Conservation (phyloP, 139 green algal genomes). For the Chlamydomonas sphaeroides region DNA sequence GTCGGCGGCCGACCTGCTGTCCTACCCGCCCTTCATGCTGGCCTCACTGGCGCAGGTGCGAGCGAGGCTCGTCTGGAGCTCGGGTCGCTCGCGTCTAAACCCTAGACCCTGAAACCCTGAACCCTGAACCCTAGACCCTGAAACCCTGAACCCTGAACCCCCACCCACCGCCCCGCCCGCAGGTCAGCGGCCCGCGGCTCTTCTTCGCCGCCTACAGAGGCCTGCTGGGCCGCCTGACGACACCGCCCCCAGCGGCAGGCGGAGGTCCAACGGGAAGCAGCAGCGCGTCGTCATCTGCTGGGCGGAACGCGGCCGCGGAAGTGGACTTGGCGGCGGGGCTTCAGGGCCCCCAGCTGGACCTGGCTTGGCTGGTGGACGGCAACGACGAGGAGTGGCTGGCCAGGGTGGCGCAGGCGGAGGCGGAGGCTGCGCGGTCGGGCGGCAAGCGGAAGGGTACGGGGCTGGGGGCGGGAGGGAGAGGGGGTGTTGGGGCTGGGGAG, state of each 20-base stretch:
- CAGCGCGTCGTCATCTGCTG: no score
- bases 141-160: no score
- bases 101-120: no score
- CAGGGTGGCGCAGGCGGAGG: background rate
- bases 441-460: no score
- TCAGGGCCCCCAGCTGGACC: background rate
- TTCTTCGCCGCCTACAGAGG: background rate
- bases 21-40: conserved; percentile 10
- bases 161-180: no score
- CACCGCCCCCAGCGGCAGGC: background rate
- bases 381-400: conserved; percentile 14
- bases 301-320: no score
- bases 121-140: no score
- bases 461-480: no score
- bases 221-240: background rate
- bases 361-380: conserved; percentile 6
- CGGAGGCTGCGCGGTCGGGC: no score
- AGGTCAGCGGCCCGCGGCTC: background rate
- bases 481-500: background rate
- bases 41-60: background rate
- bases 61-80: no score
- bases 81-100: no score
- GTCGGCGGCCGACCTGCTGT: conserved; percentile 7
- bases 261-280: background rate
- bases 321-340: no score